Evolutionary conservation across 495 filamentous ascomycete species (phyloP).

Genomic region (Lineolata rhizophorae): DNA sequence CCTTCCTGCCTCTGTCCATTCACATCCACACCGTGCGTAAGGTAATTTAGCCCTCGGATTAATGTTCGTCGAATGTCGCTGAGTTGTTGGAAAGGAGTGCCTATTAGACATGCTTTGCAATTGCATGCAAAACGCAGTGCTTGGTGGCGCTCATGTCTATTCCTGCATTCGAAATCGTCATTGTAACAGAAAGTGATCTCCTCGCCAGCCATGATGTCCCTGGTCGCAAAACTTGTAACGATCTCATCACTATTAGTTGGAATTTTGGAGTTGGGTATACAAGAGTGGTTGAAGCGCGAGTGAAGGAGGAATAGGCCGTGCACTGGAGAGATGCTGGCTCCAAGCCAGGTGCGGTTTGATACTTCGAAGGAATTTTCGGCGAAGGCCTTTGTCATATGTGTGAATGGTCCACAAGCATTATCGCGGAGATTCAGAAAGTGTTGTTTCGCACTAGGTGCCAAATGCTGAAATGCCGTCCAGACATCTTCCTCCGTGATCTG

Average conservation of each 20-base stretch:
- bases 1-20: not conserved
- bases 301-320: not conserved
- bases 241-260: not conserved
- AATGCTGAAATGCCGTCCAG: not conserved
- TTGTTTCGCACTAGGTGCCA: not conserved
- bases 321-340: not conserved
- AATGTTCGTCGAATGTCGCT: not conserved
- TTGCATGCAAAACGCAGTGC: not conserved
- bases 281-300: conserved; percentile 1
- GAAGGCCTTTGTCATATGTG: not conserved
- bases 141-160: not conserved
- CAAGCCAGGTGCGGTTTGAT: not conserved
- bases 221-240: not conserved
- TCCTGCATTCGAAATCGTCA: not conserved
- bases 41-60: not conserved
- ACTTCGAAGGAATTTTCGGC: not conserved
- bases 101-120: not conserved
- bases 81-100: not conserved
- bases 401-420: not conserved
- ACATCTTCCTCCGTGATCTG: not conserved
- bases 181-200: not conserved
- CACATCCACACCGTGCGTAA: not conserved
- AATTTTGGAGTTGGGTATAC: not conserved
- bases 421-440: not conserved
- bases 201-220: not conserved